These are phyloP conservation scores for Eremothecium gossypii DNA, from an alignment of 1,139 yeast genomes.

Conservation along the genomic window DNA sequence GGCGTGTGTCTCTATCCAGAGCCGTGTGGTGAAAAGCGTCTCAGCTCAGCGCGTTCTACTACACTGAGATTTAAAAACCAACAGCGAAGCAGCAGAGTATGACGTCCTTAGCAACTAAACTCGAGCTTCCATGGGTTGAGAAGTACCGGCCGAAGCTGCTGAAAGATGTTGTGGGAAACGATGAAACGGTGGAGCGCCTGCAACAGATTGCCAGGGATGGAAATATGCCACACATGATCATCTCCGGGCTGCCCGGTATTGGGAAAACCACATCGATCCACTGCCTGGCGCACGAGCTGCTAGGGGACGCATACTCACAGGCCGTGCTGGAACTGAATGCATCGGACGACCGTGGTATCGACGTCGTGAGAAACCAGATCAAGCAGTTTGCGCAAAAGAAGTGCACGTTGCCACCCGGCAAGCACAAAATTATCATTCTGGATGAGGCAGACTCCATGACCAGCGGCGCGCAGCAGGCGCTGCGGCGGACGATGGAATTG, in stretches of 20 bases:
- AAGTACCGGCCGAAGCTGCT: constrained; percentile 78
- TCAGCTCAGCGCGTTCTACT: too few relatives aligned
- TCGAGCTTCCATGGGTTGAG: constrained; percentile 66
- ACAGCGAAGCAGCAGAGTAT: too few relatives aligned
- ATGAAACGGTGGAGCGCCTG: constrained; percentile 78
- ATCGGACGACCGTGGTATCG: constrained; percentile 93
- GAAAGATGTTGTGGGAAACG: constrained; percentile 86
- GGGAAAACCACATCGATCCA: constrained; percentile 94
- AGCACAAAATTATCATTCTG: constrained; percentile 80
- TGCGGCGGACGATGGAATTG: constrained; percentile 94
- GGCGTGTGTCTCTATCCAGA: too few relatives aligned
- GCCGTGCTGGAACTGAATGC: constrained; percentile 94
- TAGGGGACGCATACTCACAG: constrained; percentile 64
- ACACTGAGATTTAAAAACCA: too few relatives aligned
- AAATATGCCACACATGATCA: constrained; percentile 92
- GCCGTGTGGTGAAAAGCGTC: too few relatives aligned
- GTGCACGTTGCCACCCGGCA: constrained; percentile 60
- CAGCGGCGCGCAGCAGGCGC: constrained; percentile 95
- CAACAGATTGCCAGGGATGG: constrained; percentile 84
- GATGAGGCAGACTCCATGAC: constrained; percentile 93
- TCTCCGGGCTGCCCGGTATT: constrained; percentile 91
- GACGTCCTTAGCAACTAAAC: constrained; percentile 18
- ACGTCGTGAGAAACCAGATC: constrained; percentile 84
- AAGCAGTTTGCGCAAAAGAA: constrained; percentile 94
- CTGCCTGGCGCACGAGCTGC: constrained; percentile 76